phyloP scores from a whole-genome alignment of 2,329 filamentous ascomycete species.

The Apiospora hydei region DNA sequence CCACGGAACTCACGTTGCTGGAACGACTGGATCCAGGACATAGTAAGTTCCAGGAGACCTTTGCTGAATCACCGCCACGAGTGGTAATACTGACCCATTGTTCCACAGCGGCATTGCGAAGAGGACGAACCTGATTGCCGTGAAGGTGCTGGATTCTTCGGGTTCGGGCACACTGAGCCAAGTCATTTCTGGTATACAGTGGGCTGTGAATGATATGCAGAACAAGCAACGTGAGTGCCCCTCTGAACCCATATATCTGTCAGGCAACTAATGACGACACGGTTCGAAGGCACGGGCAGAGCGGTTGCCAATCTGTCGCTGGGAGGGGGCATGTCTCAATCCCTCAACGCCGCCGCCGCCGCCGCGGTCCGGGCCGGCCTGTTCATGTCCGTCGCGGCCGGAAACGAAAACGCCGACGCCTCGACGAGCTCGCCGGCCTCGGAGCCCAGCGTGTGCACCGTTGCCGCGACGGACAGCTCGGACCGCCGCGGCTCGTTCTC shows the following conservation, averaged over 20 bases:
- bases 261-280: background rate
- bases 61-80: background rate
- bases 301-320: conserved; percentile 55
- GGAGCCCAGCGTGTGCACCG: conserved; percentile 42
- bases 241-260: background rate
- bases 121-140: conserved; percentile 50
- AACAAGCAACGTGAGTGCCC: conserved; percentile 38
- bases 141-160: conserved; percentile 52
- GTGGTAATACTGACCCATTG: background rate
- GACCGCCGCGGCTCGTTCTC: conserved; percentile 30
- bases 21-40: conserved; percentile 49
- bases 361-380: conserved; percentile 49
- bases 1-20: conserved; percentile 57
- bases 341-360: conserved; percentile 51
- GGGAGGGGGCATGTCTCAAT: conserved; percentile 43
- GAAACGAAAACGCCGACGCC: conserved; percentile 45
- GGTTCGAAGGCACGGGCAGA: conserved; percentile 40
- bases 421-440: conserved; percentile 39
- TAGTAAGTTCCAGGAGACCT: background rate
- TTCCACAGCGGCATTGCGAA: conserved; percentile 53
- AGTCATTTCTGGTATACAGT: conserved; percentile 51
- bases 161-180: conserved; percentile 47
- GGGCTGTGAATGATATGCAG: conserved; percentile 46
- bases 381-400: conserved; percentile 54
- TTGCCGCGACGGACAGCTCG: conserved; percentile 39